phyloP scores from a whole-genome alignment of 305 asterid genomes.

The Plantago rigida region DNA sequence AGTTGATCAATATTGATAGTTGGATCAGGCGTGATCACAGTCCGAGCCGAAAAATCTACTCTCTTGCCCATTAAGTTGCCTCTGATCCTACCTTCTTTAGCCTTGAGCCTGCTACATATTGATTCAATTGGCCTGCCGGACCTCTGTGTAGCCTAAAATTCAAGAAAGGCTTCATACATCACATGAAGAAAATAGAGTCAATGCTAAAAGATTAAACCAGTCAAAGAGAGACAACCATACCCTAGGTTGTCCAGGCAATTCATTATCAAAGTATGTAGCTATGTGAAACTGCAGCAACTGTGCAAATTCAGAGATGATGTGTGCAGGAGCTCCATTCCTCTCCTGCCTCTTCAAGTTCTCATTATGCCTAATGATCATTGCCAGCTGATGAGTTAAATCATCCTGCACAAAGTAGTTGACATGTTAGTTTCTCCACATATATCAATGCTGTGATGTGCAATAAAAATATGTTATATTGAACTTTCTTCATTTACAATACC shows the following conservation, averaged over 20 bases:
- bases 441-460: background rate
- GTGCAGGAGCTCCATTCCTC: constrained; percentile 96
- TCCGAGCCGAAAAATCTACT: constrained; percentile 94
- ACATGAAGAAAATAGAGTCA: background rate
- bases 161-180: background rate
- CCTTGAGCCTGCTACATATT: constrained; percentile 92
- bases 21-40: constrained; percentile 99
- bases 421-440: too few relatives aligned
- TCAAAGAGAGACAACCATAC: constrained; percentile 33
- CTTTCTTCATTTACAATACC: background rate
- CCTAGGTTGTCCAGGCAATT: constrained; percentile 97
- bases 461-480: background rate
- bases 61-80: constrained; percentile 98
- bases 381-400: constrained; percentile 96
- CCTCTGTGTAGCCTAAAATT: constrained; percentile 78
- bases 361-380: constrained; percentile 91
- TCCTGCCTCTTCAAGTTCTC: constrained; percentile 94
- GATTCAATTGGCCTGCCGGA: constrained; percentile 95
- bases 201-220: background rate
- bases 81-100: constrained; percentile 92
- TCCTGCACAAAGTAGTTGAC: constrained; percentile 53
- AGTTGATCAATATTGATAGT: constrained; percentile 89
- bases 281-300: constrained; percentile 90
- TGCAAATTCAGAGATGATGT: constrained; percentile 92
- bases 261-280: constrained; percentile 95